Conservation (phyloP, 2,329 filamentous ascomycete genomes). For the Exophiala phaeomuriformis region DNA sequence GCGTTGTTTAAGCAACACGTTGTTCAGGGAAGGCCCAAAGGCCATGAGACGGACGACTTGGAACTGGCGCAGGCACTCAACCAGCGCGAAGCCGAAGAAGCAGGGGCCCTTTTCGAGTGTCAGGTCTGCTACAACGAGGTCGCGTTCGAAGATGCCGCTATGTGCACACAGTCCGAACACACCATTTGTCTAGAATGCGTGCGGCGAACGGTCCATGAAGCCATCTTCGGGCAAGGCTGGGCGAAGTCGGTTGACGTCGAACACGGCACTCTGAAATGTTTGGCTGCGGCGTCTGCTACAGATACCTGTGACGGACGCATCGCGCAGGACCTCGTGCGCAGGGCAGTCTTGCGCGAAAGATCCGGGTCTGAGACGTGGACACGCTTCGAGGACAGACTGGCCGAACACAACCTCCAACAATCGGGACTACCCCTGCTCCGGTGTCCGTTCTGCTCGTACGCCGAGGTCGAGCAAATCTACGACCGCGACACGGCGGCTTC, state of each 20-base stretch:
- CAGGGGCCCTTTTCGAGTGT: constrained; percentile 41
- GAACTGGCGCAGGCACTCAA: constrained; percentile 37
- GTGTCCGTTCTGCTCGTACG: constrained; percentile 88
- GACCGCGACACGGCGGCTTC: constrained; percentile 41
- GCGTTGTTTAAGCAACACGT: constrained; percentile 35
- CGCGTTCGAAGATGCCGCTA: constrained; percentile 43
- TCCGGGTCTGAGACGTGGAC: constrained; percentile 64
- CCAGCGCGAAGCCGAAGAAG: constrained; percentile 37
- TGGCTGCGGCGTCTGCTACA: constrained; percentile 49
- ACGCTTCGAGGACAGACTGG: constrained; percentile 71
- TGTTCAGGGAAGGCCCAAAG: constrained; percentile 31
- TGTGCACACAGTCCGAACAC: constrained; percentile 39
- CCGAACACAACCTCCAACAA: constrained; percentile 66
- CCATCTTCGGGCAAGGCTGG: constrained; percentile 91
- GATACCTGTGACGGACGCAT: constrained; percentile 68
- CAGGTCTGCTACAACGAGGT: constrained; percentile 43
- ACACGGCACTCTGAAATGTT: constrained; percentile 68
- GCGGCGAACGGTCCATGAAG: constrained; percentile 72
- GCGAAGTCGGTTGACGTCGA: constrained; percentile 66
- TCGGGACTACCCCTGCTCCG: constrained; percentile 68
- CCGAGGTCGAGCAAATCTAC: constrained; percentile 75
- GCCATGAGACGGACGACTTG: constrained; percentile 35
- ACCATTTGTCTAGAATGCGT: constrained; percentile 64
- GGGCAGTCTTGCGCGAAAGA: constrained; percentile 62
- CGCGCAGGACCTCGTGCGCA: constrained; percentile 59